Base-by-base conservation (phyloP, 805 yeast genomes). In the Dipodascopsis uninucleata region DNA sequence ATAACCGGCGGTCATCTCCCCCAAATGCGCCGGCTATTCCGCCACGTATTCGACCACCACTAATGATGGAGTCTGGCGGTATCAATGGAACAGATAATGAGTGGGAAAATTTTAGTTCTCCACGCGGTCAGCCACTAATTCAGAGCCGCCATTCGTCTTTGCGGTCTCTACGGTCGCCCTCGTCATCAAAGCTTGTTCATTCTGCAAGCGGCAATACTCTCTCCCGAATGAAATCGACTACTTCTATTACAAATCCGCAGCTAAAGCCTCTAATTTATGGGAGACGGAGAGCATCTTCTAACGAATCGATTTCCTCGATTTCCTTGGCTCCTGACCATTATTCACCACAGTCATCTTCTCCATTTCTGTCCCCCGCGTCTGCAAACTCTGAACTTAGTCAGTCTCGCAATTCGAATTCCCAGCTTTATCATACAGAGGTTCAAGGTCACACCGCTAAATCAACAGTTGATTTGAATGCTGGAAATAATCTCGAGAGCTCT, bases 21-120 rank as follows among this genome's bases (percentile, higher is more conserved):
- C n/a, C n/a, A n/a, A n/a, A n/a, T n/a, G n/a, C 33, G n/a, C 41
- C 41, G 8, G 20, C 16, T n/a, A 37, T 37, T 26, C 41, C 41
- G 7, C 24, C 34, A 2, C 41, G 41, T 18, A 28, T 12, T 12
- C 34, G 41, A 18, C 41, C 33, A 17, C 34, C 41, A 26, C 14
- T 37, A n/a, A 14, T 17, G n/a, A 17, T 14, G n/a, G n/a, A n/a
- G n/a, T n/a, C n/a, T n/a, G n/a, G n/a, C n/a, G n/a, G n/a, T n/a
- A n/a, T n/a, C n/a, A n/a, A n/a, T n/a, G n/a, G n/a, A n/a, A n/a
- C n/a, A n/a, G n/a, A n/a, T n/a, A n/a, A n/a, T n/a, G n/a, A n/a
- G n/a, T n/a, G n/a, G n/a, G n/a, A n/a, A n/a, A n/a, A n/a, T n/a
- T n/a, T n/a, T n/a, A n/a, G n/a, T n/a, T n/a, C n/a, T n/a, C n/a